Base-by-base conservation (phyloP, 805 yeast genomes). In the Starmerella potacharoeniae region DNA sequence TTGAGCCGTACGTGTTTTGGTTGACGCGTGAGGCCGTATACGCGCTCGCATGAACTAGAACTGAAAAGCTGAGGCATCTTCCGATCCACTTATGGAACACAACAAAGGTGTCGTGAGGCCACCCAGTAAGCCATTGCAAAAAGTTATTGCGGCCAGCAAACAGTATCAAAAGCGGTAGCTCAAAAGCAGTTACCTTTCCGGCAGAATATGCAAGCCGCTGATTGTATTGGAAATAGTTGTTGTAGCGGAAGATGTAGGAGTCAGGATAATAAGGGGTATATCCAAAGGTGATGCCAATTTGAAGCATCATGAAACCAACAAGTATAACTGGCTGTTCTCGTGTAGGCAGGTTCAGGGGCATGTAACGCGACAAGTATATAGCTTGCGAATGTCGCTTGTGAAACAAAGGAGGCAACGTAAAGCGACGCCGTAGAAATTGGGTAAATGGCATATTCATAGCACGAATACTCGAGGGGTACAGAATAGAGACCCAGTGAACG, bases 101-200 rank as follows among this genome's bases (percentile, higher is more conserved):
- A 56, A 78, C 70, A 69, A 83, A 83, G 3, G 80, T 72, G 8
- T 80, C 66, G 59, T 75, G 80, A 0, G 77, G 65, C 68, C 82
- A 72, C 1, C 86, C 84, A 1, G 85, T 75, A 9, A 81, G 55
- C 64, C 70, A 72, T 57, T 76, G 75, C 63, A 83, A 70, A 39
- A 84, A 77, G 64, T 82, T 84, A 64, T 83, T 83, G 62, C 88
- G 73, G 34, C 83, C 82, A 11, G 85, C 84, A 67, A 83, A 82
- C 54, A 84, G 68, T 56, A 79, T 76, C n/a, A 81, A 65, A 6
- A 76, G 65, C 0, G 93, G 91, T 55, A 82, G 28, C 41, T 53
- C 55, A 33, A 49, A 48, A 5, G 9, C 16, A 6, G 51, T 16
- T 4, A 39, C n/a, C 16, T 36, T 33, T 6, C 51, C 49, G 10